Evolutionary conservation across 1,284 basidiomycete species (phyloP).

Genomic region (Tremellales sp.): DNA sequence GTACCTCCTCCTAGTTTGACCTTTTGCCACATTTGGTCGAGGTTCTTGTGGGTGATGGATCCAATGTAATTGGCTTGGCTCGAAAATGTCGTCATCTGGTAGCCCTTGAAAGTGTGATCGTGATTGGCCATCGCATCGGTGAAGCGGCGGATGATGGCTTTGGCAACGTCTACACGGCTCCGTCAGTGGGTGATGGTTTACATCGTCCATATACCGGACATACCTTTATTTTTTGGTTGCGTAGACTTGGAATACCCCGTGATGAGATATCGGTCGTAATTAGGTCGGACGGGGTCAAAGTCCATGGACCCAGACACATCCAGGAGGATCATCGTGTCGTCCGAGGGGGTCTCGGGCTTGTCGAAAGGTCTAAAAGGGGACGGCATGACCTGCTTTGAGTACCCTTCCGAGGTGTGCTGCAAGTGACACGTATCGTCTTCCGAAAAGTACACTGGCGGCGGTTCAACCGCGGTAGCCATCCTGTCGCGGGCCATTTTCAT

Average conservation of each 20-base stretch:
- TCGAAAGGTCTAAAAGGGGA: slow-evolving; percentile 14
- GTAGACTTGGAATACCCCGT: slow-evolving; percentile 10
- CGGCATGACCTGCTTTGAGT: slow-evolving; percentile 23
- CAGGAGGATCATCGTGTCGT: slow-evolving; percentile 21
- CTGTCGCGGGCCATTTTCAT: slow-evolving; percentile 16
- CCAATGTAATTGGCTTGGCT: slow-evolving; percentile 15
- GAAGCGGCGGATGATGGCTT: slow-evolving; percentile 21
- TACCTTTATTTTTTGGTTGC: slow-evolving; percentile 21
- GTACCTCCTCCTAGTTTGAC: slow-evolving; percentile 18
- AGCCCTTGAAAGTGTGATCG: slow-evolving; percentile 14
- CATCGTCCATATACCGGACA: neutral
- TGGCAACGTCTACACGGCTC: slow-evolving; percentile 12
- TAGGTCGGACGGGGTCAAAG: slow-evolving; percentile 12
- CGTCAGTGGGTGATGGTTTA: neutral
- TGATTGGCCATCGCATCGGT: slow-evolving; percentile 19
- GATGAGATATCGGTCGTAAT: slow-evolving; percentile 18
- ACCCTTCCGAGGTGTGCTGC: slow-evolving; percentile 13
- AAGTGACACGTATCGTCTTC: slow-evolving; percentile 15
- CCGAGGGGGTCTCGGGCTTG: slow-evolving; percentile 5
- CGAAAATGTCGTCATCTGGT: slow-evolving; percentile 18
- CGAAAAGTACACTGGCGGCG: slow-evolving; percentile 20
- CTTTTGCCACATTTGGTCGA: slow-evolving; percentile 13
- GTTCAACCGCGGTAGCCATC: slow-evolving; percentile 16
- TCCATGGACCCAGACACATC: slow-evolving; percentile 22
- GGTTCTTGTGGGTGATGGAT: slow-evolving; percentile 14